Evolutionary conservation across 2,329 filamentous ascomycete genomes (phyloP), one percentile per base, ranked within the genome.

Genomic region (Xylariaceae sp.): DNA sequence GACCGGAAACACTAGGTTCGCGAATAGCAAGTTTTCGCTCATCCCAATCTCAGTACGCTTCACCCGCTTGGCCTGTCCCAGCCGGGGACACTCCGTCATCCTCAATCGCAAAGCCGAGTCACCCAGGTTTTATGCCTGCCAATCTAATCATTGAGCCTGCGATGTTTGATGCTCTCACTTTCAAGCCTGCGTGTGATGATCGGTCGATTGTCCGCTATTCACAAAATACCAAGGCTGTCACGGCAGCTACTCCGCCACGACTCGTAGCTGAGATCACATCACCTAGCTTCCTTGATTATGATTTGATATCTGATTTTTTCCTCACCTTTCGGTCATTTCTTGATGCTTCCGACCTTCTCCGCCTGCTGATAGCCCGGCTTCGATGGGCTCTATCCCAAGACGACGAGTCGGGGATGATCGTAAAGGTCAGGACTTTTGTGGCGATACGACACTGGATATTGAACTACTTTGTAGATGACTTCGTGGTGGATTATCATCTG

Each of bases 391-490:
- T 97, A 45, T 85, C 84, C 44, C 85, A 91, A 53, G 79, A 84
- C 43, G 91, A 96, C 70, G 92, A 97, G 71, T 87, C 88, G 55
- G 95, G 95, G 34, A 90, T 92, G 70, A 91, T 99, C 49, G 95
- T 97, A n/a, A 87, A 94, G 46, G 96, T 99, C 14, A 86, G 95
- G 37, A 96, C 93, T 0, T 99, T 98, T 76, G 95, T 97, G 23
- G 95, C 95, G 6, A 82, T 98, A 40, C 87, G 95, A 54, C 95
- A 99, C 74, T 99, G 95, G 95, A 93, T 98, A 55, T 77, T 99
- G 61, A 99, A 99, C 73, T 99, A 99, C 74, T 99, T 98, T 65
- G 83, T 91, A 53, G 95, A 99, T 70, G 95, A 99, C 71, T 99
- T 96, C 71, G 85, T 96, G 36, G 75, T 88, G 21, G 87, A 93